Evolutionary conservation across 305 asterid genomes (phyloP).

Genomic region (Solanum hybrid): DNA sequence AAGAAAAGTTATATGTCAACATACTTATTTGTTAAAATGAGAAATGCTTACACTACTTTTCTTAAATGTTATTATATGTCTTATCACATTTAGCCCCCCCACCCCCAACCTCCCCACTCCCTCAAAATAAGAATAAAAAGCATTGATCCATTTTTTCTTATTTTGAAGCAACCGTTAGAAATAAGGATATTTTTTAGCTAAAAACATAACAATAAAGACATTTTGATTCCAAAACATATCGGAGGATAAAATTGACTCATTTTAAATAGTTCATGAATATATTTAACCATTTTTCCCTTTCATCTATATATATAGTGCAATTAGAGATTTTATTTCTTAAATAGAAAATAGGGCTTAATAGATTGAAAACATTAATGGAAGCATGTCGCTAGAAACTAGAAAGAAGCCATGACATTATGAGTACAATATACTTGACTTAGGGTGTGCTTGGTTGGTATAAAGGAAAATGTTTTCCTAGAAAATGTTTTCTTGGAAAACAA

Average conservation of each 20-base stretch:
- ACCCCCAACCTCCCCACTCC: background rate
- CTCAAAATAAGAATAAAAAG: background rate
- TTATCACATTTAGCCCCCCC: background rate
- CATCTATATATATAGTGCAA: background rate
- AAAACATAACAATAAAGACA: no score
- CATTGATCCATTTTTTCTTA: no score
- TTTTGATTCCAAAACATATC: background rate
- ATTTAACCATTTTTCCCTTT: background rate
- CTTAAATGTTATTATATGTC: no score
- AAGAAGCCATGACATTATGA: background rate
- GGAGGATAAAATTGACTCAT: background rate
- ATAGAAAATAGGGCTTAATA: background rate
- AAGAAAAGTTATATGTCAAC: no score
- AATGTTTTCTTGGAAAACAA: no score
- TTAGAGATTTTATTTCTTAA: background rate
- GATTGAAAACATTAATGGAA: background rate
- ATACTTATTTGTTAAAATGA: no score
- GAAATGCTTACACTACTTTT: no score
- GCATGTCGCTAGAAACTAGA: background rate
- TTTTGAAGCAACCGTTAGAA: background rate
- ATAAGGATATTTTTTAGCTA: no score
- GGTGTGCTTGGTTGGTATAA: no score
- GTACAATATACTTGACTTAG: background rate
- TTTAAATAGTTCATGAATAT: background rate
- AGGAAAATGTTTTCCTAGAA: no score